A percentile compares a stretch with the other conserved stretches of the same genome.
phyloP scores from a whole-genome alignment of 2,329 filamentous ascomycete species.

The Curvularia spicifera region DNA sequence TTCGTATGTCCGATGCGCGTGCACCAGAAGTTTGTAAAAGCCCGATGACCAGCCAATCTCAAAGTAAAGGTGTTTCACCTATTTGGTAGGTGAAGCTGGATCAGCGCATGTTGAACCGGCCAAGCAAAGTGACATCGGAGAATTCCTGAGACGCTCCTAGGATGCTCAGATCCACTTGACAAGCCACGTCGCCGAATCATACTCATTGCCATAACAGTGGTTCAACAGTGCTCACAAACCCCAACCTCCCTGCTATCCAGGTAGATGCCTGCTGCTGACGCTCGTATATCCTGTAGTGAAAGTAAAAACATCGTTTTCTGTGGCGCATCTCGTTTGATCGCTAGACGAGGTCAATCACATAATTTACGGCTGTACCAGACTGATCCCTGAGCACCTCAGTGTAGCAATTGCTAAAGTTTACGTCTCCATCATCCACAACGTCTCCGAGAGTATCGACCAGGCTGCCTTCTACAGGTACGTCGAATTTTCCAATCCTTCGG shows the following conservation, averaged over 20 bases:
- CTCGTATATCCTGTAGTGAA: not conserved
- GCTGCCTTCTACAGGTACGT: not conserved
- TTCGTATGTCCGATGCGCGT: not conserved
- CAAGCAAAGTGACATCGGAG: not conserved
- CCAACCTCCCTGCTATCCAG: not conserved
- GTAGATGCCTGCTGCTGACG: not conserved
- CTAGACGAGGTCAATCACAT: not conserved
- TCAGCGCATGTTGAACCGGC: not conserved
- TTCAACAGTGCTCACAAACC: not conserved
- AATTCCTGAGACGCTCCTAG: not conserved
- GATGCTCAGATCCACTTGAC: not conserved
- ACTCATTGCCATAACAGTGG: not conserved
- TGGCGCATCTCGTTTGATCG: not conserved
- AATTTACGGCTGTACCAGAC: not conserved
- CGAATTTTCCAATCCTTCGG: not conserved
- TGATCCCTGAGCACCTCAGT: not conserved
- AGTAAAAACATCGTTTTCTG: not conserved
- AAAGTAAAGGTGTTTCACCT: not conserved
- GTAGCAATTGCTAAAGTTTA: not conserved
- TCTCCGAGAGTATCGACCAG: not conserved
- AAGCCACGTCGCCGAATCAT: not conserved
- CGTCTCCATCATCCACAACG: not conserved
- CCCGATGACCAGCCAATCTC: not conserved
- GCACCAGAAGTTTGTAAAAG: not conserved
- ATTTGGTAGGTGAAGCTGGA: not conserved